Evolutionary conservation across 169 alveolate genomes (phyloP), one percentile per base, ranked within the genome.

Genomic region (Plasmodium fragile): DNA sequence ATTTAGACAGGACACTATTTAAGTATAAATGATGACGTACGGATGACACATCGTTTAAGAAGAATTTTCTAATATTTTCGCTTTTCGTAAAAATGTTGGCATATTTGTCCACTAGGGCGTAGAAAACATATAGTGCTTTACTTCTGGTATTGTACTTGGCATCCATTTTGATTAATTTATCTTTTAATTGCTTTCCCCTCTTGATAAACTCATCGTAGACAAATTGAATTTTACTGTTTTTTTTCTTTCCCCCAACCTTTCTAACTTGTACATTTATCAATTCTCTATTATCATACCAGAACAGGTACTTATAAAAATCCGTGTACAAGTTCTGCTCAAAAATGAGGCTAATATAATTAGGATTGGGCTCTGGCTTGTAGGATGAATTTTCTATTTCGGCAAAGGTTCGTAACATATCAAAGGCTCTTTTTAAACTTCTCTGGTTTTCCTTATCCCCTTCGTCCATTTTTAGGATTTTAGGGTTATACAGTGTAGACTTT

Each of bases 241-340:
- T 78, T 3, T 49, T 80, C 34, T 4, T 18, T 25, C 16, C 2
- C 6, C 36, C 43, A 16, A 3, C 11, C 30, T 2, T 1, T 28
- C 34, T 49, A 49, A 13, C 5, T 34, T 11, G 69, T 49, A 41
- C 25, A 8, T 79, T 18, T 89, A 89, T 65, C 10, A 89, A 49
- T 30, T 89, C 83, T 32, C 90, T 89, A 34, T 13, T 59, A 36
- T 89, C 94, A 34, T 89, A 89, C 94, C 94, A 89, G 16, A 89
- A 80, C 0, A 70, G 36, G 41, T 79, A 89, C 32, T 89, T 89
- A 53, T 89, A 89, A 55, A 77, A 79, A 55, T 89, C 94, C 13
- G 52, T 16, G 52, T 79, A 89, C 25, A 41, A 30, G 28, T 78
- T 89, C 22, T 78, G 91, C 13, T 89, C 91, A 30, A 89, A 22